Percentiles rank a stretch among this genome's conserved stretches.
Evolutionary conservation across 768 basidiomycete species (phyloP).

Genomic region (Calocera cornea): DNA sequence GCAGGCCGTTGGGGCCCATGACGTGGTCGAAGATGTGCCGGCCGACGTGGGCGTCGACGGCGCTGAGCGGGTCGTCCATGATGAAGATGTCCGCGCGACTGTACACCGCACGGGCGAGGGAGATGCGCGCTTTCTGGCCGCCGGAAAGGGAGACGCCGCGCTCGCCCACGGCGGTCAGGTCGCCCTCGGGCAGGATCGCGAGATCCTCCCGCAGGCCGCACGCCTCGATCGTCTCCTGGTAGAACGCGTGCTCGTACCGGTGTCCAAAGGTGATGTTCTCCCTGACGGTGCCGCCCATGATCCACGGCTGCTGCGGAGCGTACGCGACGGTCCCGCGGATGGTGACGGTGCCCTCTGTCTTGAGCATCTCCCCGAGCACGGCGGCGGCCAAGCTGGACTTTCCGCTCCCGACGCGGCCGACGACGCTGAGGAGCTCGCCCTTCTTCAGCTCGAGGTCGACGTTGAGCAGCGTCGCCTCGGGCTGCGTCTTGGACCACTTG

Average conservation of each 20-base stretch:
- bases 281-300: constrained; percentile 70
- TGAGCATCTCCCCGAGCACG: constrained; percentile 77
- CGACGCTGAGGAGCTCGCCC: constrained; percentile 71
- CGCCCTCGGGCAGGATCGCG: constrained; percentile 63
- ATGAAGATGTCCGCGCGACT: constrained; percentile 33
- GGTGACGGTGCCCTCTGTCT: constrained; percentile 55
- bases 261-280: constrained; percentile 91
- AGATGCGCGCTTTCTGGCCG: constrained; percentile 71
- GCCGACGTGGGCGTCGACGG: constrained; percentile 76
- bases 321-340: constrained; percentile 64
- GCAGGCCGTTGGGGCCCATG: constrained; percentile 70
- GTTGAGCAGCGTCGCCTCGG: constrained; percentile 52
- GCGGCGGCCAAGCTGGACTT: constrained; percentile 73
- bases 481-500: constrained; percentile 49
- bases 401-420: constrained; percentile 83
- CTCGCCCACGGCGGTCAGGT: constrained; percentile 74
- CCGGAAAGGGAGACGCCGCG: constrained; percentile 47
- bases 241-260: constrained; percentile 73
- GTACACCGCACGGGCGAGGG: constrained; percentile 48
- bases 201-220: constrained; percentile 79
- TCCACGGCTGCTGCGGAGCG: constrained; percentile 80
- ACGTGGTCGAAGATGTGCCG: constrained; percentile 79
- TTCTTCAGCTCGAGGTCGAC: constrained; percentile 63
- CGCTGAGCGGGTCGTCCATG: constrained; percentile 34
- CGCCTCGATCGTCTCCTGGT: constrained; percentile 40